phyloP scores from a whole-genome alignment of 129 eudicot species.

The Flaveria brownii region DNA sequence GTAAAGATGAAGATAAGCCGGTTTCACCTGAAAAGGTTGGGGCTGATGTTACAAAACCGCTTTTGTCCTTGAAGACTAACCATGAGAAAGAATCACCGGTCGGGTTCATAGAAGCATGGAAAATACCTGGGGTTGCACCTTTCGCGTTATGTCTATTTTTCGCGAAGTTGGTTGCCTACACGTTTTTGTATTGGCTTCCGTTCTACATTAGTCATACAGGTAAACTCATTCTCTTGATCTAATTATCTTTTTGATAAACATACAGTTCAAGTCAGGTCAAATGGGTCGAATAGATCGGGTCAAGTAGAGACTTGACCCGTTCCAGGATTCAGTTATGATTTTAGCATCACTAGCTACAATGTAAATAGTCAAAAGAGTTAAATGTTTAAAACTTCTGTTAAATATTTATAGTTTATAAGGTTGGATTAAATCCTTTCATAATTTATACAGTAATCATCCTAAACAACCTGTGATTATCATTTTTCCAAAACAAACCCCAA shows the following conservation, averaged over 20 bases:
- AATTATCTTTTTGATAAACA: neutral
- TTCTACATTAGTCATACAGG: conserved; percentile 96
- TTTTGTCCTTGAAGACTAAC: conserved; percentile 37
- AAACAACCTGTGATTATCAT: too few relatives aligned
- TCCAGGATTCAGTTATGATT: neutral
- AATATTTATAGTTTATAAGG: neutral
- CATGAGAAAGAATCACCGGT: conserved; percentile 52
- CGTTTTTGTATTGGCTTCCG: conserved; percentile 96
- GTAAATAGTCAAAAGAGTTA: too few relatives aligned
- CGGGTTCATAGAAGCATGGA: conserved; percentile 91
- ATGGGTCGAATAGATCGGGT: neutral
- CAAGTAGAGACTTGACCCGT: neutral
- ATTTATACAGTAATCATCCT: too few relatives aligned
- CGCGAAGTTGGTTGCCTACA: conserved; percentile 90
- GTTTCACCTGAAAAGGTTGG: conserved; percentile 39
- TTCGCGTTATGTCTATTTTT: conserved; percentile 92
- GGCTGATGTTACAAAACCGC: conserved; percentile 51
- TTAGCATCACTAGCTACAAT: too few relatives aligned
- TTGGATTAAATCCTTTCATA: too few relatives aligned
- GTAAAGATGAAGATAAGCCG: conserved; percentile 41
- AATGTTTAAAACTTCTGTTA: neutral
- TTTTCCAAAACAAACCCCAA: too few relatives aligned
- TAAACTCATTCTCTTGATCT: conserved; percentile 23
- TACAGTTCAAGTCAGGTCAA: neutral
- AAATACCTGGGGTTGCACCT: conserved; percentile 93